Conservation (phyloP, 2,329 filamentous ascomycete species). For the Neonectria hederae region DNA sequence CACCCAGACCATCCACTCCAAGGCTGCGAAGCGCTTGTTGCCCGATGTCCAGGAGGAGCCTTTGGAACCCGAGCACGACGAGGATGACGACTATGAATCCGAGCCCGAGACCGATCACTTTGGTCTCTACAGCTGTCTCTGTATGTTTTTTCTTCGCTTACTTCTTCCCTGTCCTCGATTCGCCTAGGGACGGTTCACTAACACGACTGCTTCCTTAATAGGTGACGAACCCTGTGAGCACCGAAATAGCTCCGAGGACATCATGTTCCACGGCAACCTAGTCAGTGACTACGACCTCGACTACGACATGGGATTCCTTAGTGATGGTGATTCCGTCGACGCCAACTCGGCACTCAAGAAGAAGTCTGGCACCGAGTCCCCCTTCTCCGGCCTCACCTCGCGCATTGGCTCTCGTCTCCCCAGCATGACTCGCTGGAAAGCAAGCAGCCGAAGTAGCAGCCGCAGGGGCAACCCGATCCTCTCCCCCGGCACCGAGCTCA, state of each 20-base stretch:
- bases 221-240: conserved; percentile 72
- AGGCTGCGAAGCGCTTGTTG: conserved; percentile 72
- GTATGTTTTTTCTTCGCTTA: conserved; percentile 65
- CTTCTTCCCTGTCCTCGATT: conserved; percentile 3
- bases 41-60: conserved; percentile 89
- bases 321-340: conserved; percentile 65
- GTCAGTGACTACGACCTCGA: conserved; percentile 60
- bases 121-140: conserved; percentile 74
- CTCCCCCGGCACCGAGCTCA: conserved; percentile 81
- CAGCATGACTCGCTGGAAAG: conserved; percentile 61
- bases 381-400: conserved; percentile 69
- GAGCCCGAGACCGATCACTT: conserved; percentile 49
- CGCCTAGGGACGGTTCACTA: conserved; percentile 16
- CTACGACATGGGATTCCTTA: conserved; percentile 74
- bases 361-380: conserved; percentile 65
- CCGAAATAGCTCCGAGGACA: conserved; percentile 55
- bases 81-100: conserved; percentile 63
- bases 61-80: conserved; percentile 72
- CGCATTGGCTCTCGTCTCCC: conserved; percentile 72
- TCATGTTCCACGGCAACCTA: conserved; percentile 48
- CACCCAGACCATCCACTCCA: conserved; percentile 51
- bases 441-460: conserved; percentile 52
- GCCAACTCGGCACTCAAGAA: conserved; percentile 61
- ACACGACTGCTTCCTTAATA: conserved; percentile 44
- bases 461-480: conserved; percentile 57